These are phyloP conservation scores for Solanum gracilifrons DNA, from an alignment of 257 asterid genomes.

Conservation along the genomic window DNA sequence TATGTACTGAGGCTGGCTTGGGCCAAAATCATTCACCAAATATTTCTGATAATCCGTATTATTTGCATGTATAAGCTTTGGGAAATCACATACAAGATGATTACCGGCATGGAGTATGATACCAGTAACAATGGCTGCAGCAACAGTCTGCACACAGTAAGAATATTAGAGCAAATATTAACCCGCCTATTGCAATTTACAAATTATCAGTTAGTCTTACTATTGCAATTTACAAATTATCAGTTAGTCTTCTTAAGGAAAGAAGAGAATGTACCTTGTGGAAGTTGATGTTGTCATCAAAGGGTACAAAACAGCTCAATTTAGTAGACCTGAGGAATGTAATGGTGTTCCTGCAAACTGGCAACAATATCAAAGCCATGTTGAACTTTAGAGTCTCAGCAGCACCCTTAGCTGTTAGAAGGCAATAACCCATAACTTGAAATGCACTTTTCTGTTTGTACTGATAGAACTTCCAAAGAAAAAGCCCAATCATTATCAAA, in stretches of 20 bases:
- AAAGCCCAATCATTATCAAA: conserved; percentile 66
- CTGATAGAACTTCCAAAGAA: conserved; percentile 73
- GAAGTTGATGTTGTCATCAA: conserved; percentile 91
- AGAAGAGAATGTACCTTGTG: conserved; percentile 53
- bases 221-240: background rate
- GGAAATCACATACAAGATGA: conserved; percentile 94
- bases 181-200: background rate
- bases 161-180: background rate
- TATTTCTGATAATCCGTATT: conserved; percentile 19
- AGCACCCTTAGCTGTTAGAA: conserved; percentile 92
- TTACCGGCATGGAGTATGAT: conserved; percentile 91
- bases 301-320: conserved; percentile 57
- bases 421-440: conserved; percentile 78
- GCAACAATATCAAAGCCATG: conserved; percentile 82
- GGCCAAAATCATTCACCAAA: conserved; percentile 46
- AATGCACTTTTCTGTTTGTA: conserved; percentile 61
- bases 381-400: conserved; percentile 90
- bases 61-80: conserved; percentile 53
- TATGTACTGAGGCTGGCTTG: conserved; percentile 35
- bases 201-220: background rate
- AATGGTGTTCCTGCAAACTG: conserved; percentile 90
- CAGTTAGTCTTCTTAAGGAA: background rate
- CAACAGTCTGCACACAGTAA: conserved; percentile 50
- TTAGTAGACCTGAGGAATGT: conserved; percentile 89
- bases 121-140: conserved; percentile 80